These are phyloP conservation scores for Juncus effusus DNA, from an alignment of 176 grass and related monocot species.

Conservation along the genomic window DNA sequence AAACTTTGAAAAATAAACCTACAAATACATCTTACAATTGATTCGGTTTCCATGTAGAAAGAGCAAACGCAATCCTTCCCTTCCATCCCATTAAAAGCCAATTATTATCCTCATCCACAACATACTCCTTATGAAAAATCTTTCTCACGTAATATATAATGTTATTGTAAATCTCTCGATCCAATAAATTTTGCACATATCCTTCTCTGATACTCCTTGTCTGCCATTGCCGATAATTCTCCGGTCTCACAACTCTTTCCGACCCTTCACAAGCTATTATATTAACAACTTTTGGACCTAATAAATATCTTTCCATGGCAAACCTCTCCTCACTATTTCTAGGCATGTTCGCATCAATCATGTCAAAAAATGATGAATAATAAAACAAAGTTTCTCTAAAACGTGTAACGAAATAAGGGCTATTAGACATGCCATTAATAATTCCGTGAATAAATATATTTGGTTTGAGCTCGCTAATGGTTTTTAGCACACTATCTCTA, in stretches of 20 bases:
- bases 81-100: constrained; percentile 47
- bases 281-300: constrained; percentile 27
- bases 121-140: constrained; percentile 34
- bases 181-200: constrained; percentile 29
- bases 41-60: constrained; percentile 37
- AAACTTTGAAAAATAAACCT: too few species aligned
- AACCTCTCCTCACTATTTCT: constrained; percentile 23
- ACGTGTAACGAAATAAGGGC: constrained; percentile 36
- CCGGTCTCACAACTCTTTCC: constrained; percentile 39
- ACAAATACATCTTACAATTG: too few species aligned
- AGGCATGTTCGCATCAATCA: constrained; percentile 34
- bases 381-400: constrained; percentile 36
- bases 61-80: constrained; percentile 32
- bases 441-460: constrained; percentile 42
- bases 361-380: constrained; percentile 37
- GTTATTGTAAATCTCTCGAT: constrained; percentile 30
- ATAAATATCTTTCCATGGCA: constrained; percentile 24
- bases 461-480: constrained; percentile 51
- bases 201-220: constrained; percentile 33
- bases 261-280: constrained; percentile 37
- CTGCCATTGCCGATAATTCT: constrained; percentile 44
- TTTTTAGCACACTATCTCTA: constrained; percentile 38
- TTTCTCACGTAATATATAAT: constrained; percentile 18
- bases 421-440: constrained; percentile 37
- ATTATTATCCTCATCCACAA: constrained; percentile 25